Base-by-base conservation (phyloP, 2,329 filamentous ascomycete genomes). In the Calcarisporium arbuscula region DNA sequence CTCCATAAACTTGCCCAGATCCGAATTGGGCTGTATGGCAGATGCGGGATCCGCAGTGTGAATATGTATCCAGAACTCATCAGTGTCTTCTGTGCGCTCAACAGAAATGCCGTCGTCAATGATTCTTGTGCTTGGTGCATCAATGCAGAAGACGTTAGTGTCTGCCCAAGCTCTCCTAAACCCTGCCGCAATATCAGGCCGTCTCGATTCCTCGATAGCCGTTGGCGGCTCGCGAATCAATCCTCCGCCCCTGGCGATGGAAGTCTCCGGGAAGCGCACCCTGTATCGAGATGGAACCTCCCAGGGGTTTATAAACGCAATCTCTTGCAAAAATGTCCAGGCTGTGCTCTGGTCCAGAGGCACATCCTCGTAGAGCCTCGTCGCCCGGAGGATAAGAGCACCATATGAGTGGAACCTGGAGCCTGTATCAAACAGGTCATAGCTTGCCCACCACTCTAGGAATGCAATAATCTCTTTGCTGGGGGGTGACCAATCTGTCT, bases 101-200 rank as follows among this genome's bases (percentile, higher is more conserved):
- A 92, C 51, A 1, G 85, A 90, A 8, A 94, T 60, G 2, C 80
- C 85, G 51, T 94, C 85, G 46, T 94, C 85, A 38, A 92, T 82
- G 46, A 90, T 78, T 19, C 71, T 64, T 0, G 86, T 82, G 22
- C 59, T 61, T 15, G 68, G 65, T 19, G 73, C 69, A 50, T 94
- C 85, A 40, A 94, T 84, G 45, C 82, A 87, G 52, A 80, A 89
- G 2, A 84, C 72, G 0, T 69, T 72, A 16, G 75, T 51, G n/a
- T 67, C 49, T 1, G 28, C 62, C 72, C 77, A 83, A 34, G 78
- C 70, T 39, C 67, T 70, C 30, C 85, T 75, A 18, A 73, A 50
- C 9, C 62, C 59, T 4, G 53, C 53, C 8, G 74, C 64, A 15
- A 62, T 49, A 40, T 79, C 74, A 6, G 52, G 50, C 22, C 61